Percentiles rank a stretch among this genome's conserved stretches.
Evolutionary conservation across 768 basidiomycete genomes (phyloP).

Genomic region (Myochromella boudieri): DNA sequence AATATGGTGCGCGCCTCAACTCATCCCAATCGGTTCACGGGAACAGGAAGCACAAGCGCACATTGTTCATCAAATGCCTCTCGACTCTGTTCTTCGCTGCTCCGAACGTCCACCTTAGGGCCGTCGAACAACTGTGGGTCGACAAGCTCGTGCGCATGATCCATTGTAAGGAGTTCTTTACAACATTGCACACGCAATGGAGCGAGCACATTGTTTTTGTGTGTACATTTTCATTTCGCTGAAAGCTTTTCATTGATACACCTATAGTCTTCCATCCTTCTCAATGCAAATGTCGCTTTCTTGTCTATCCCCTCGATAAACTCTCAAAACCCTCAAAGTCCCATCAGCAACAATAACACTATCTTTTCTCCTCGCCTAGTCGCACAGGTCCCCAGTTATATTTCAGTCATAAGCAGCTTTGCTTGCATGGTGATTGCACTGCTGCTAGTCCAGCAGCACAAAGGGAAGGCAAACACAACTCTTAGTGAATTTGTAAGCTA

Average conservation of each 20-base stretch:
- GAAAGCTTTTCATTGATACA: too few species aligned
- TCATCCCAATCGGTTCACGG: conserved; percentile 30
- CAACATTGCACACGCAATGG: conserved; percentile 38
- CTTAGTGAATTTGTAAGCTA: conserved; percentile 34
- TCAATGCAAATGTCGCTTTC: conserved; percentile 49
- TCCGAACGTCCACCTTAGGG: conserved; percentile 40
- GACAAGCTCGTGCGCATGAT: conserved; percentile 37
- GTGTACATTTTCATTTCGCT: conserved; percentile 17
- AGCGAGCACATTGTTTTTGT: conserved; percentile 44
- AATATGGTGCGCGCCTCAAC: conserved; percentile 40
- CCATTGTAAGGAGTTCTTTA: conserved; percentile 40
- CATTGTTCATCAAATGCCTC: conserved; percentile 31
- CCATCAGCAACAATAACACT: conserved; percentile 27
- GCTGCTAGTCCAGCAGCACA: conserved; percentile 41
- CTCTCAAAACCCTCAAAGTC: too few species aligned
- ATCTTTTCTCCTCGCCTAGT: conserved; percentile 17
- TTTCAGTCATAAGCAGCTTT: conserved; percentile 41
- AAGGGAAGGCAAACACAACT: conserved; percentile 27
- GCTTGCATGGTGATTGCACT: conserved; percentile 44
- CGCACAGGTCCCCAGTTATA: conserved; percentile 40
- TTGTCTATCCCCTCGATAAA: conserved; percentile 44
- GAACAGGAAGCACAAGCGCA: conserved; percentile 19
- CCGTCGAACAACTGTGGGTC: conserved; percentile 47
- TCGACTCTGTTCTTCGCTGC: conserved; percentile 43
- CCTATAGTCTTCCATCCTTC: conserved; percentile 46